Evolutionary conservation across 208 protist genomes (phyloP), one percentile per base, ranked within the genome.

Genomic region (Wallacemonas sp.): DNA sequence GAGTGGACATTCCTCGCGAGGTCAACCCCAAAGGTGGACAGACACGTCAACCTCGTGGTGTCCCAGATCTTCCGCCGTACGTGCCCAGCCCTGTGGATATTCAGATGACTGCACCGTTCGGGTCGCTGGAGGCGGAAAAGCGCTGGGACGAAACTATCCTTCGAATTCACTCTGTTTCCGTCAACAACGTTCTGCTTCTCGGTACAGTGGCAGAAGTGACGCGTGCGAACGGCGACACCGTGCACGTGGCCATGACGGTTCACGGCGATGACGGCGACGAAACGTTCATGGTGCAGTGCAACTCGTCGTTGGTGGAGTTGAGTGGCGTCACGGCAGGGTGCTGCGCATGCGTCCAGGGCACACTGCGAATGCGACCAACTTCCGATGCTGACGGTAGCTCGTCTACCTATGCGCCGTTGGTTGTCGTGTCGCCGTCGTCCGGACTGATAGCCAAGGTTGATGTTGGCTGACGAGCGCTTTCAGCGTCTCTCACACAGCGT

Each of bases 21-120:
- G 29, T 21, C 46, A 55, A 1, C 58, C 34, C 33, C 8, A 73
- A 65, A 32, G 33, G 48, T 24, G 24, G 42, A 12, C 15, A 45
- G 60, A 54, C 57, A 54, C 38, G 68, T 72, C 53, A 17, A 15
- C 10, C 30, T 13, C 46, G 42, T 34, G 44, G 22, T 33, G 44
- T 85, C 9, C 71, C 83, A 34, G 73, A 85, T 38, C 77, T 96
- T 34, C 87, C 91, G 1, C 84, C 83, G 1, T 96, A 92, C 66
- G 85, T 96, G 36, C 91, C 91, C 10, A 96, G 87, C 44, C 91
- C 91, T 1, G 91, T 96, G 1, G 87, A 96, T 67, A 76, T 96
- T 39, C 77, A 86, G 19, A 81, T 85, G 59, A 94, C 91, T 9
- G 75, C 79, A 3, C 91, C 91, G 15, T 96, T 94, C 73, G 76